Conservation (phyloP, 768 basidiomycete species). For the Pseudohyphozyma bogoriensis region DNA sequence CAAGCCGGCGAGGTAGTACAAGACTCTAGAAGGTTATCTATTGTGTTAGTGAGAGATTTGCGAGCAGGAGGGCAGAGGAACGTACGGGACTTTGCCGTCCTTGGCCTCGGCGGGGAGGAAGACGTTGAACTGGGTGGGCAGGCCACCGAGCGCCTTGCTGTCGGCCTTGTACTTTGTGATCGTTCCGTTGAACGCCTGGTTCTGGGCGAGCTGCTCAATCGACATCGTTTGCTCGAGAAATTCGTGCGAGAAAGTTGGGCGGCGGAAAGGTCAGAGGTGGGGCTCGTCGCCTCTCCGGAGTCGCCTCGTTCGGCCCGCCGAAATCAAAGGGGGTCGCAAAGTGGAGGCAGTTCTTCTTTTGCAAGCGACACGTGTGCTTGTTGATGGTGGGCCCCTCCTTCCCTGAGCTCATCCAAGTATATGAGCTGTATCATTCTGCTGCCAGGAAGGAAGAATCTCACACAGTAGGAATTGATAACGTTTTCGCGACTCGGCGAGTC, state of each 20-base stretch:
- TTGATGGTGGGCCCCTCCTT: too few relatives aligned
- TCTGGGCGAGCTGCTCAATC: slow-evolving; percentile 62
- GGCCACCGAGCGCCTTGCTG: slow-evolving; percentile 43
- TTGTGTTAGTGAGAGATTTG: neutral
- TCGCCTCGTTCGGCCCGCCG: too few relatives aligned
- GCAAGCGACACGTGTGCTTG: too few relatives aligned
- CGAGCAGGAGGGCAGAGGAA: neutral
- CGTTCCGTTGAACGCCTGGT: slow-evolving; percentile 69
- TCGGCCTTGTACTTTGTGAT: slow-evolving; percentile 73
- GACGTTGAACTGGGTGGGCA: slow-evolving; percentile 67
- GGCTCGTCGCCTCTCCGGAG: too few relatives aligned
- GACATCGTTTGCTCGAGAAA: slow-evolving; percentile 25
- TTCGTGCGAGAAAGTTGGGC: neutral
- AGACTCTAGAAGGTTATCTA: slow-evolving; percentile 38
- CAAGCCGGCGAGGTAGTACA: slow-evolving; percentile 76
- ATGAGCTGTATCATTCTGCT: too few relatives aligned
- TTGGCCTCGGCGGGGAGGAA: slow-evolving; percentile 62
- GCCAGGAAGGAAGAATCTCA: too few relatives aligned
- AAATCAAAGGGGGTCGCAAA: too few relatives aligned
- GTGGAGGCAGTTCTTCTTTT: too few relatives aligned
- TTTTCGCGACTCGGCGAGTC: too few relatives aligned
- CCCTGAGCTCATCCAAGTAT: too few relatives aligned
- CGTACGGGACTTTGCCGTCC: slow-evolving; percentile 39
- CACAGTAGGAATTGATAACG: too few relatives aligned
- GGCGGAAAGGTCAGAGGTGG: too few relatives aligned